Evolutionary conservation across 78 protist species (phyloP).

Genomic region (slime mould (Dictyostelium discoideum)): DNA sequence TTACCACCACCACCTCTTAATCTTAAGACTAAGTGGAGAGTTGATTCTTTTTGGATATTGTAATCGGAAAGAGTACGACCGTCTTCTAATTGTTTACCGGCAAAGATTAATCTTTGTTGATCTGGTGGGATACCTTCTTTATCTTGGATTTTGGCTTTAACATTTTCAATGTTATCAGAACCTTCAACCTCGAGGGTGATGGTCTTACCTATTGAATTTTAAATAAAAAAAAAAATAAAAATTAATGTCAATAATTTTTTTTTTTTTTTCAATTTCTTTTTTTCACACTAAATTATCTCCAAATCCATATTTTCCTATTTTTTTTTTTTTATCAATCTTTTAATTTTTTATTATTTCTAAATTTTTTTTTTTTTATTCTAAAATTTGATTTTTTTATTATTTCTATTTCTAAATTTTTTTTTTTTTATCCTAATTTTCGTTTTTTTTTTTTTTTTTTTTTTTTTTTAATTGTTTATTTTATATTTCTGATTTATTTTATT

Average conservation of each 20-base stretch:
- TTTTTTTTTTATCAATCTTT: conserved; percentile 94
- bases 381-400: no score
- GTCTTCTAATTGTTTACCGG: conserved; percentile 99
- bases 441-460: conserved; percentile 84
- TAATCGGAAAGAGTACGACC: conserved; percentile 99
- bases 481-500: neutral
- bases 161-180: conserved; percentile 96
- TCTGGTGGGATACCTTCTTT: conserved; percentile 99
- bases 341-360: no score
- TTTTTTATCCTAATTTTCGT: no score
- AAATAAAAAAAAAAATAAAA: conserved; percentile 87
- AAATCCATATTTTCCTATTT: neutral
- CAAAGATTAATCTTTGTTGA: conserved; percentile 99
- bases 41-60: conserved; percentile 99
- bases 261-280: neutral
- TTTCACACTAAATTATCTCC: no score
- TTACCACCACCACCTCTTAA: conserved; percentile 98
- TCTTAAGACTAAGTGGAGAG: conserved; percentile 97
- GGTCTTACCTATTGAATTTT: conserved; percentile 97
- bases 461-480: no score
- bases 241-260: neutral
- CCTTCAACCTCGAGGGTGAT: conserved; percentile 97
- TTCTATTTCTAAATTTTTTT: no score
- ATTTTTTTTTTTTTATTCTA: no score
- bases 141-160: conserved; percentile 99